Conservation (phyloP, 2,329 filamentous ascomycete genomes). For the Epichloe elymi region DNA sequence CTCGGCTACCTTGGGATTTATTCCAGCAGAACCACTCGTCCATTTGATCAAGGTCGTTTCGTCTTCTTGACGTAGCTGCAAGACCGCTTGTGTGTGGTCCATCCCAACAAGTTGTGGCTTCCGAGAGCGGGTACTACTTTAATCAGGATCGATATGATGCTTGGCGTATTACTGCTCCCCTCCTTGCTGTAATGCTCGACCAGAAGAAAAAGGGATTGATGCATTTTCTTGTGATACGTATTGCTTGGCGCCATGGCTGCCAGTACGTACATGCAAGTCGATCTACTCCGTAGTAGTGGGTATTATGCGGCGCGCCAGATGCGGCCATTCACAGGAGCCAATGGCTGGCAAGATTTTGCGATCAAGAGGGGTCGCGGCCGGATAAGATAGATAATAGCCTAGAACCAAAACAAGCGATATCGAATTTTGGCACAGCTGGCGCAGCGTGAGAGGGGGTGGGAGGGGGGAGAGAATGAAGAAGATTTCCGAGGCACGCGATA, state of each 20-base stretch:
- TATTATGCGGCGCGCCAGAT: not conserved
- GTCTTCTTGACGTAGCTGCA: too few relatives aligned
- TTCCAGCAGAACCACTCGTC: not conserved
- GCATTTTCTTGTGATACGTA: too few relatives aligned
- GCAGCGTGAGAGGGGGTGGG: not conserved
- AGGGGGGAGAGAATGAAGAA: not conserved
- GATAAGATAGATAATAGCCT: not conserved
- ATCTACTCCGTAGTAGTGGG: not conserved
- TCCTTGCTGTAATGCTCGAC: too few relatives aligned
- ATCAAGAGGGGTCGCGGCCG: not conserved
- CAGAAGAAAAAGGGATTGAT: too few relatives aligned
- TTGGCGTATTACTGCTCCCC: too few relatives aligned
- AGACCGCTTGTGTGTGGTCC: too few relatives aligned
- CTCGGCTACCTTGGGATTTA: too few relatives aligned
- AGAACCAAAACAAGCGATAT: not conserved
- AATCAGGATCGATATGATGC: too few relatives aligned
- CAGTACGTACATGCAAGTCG: not conserved
- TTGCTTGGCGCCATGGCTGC: not conserved
- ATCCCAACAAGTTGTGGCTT: not conserved
- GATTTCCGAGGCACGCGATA: conserved; percentile 1
- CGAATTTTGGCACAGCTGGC: not conserved
- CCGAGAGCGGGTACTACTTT: too few relatives aligned
- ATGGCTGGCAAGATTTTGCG: not conserved
- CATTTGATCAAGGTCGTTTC: too few relatives aligned
- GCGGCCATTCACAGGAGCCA: not conserved